Base-by-base conservation (phyloP, 2,329 filamentous ascomycete species). In the Curvularia verruculosa region DNA sequence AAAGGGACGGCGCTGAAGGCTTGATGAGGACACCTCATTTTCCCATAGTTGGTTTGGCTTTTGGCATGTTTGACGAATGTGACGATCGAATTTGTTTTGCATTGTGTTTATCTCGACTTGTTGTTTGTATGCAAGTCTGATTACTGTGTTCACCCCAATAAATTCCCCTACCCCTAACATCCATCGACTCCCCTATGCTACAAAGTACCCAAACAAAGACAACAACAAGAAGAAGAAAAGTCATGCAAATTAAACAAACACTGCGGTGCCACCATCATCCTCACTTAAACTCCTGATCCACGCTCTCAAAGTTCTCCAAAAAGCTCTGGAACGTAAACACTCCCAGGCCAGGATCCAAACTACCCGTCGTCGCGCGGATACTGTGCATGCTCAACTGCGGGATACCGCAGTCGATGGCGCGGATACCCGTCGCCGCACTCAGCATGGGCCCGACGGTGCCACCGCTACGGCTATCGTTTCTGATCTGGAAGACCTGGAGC, bases 391-490 rank as follows among this genome's bases (percentile, higher is more conserved):
- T 94, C 67, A 97, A 78, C 79, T 98, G 94, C 5, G 92, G 88
- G 69, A 98, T 88, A 13, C 94, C 94, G 0, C 91, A 92, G 74
- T 98, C 94, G 47, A 95, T 89, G 0, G 91, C 86, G 49, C 91
- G 81, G 57, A 96, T 88, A 28, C 94, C 94, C 77, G 95, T 90
- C 26, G 85, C 85, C 26, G 88, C 87, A 65, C 88, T 92, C 34
- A 96, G 83, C 85, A 93, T 92, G 0, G 95, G 95, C 0, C 95
- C 95, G n/a, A 98, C 92, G 0, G 95, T 99, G 15, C 95, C 95
- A 28, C 95, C 95, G 70, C 87, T 91, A 52, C 94, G 83, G 9
- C 85, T 89, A 77, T 98, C 95, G 74, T 98, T 99, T 55, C 95
- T 83, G 74, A 98, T 98, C 83, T 96, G 92, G 83, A 98, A 98